These are phyloP conservation scores for Aureobasidium pullulans DNA, from an alignment of 2,329 filamentous ascomycete species.

Conservation along the genomic window DNA sequence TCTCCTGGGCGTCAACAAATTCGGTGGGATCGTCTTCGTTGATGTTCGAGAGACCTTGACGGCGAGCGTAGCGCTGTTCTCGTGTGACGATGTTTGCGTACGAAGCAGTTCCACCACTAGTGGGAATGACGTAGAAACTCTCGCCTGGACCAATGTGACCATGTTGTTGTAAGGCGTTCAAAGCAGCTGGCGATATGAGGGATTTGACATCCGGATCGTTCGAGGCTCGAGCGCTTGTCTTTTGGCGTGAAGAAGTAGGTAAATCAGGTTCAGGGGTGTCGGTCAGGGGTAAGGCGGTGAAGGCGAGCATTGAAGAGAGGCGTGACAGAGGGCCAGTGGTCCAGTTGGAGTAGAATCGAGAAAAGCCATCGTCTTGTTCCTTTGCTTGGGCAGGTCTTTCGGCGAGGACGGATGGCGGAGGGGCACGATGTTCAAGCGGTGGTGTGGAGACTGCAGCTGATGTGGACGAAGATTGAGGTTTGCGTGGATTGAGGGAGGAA, in stretches of 20 bases:
- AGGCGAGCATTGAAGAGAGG: slow-evolving; percentile 83
- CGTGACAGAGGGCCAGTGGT: slow-evolving; percentile 85
- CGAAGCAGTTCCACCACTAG: slow-evolving; percentile 81
- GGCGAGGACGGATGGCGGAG: slow-evolving; percentile 22
- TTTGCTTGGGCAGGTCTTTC: background rate
- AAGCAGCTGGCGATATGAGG: slow-evolving; percentile 77
- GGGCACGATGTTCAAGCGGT: background rate
- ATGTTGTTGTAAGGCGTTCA: slow-evolving; percentile 59
- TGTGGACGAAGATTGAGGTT: background rate
- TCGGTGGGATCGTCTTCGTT: slow-evolving; percentile 60
- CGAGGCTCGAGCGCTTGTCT: slow-evolving; percentile 24
- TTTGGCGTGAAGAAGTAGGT: slow-evolving; percentile 21
- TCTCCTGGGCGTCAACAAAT: slow-evolving; percentile 82
- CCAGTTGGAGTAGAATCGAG: slow-evolving; percentile 75
- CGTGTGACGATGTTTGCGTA: slow-evolving; percentile 73
- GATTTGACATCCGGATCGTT: slow-evolving; percentile 64
- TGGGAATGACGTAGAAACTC: slow-evolving; percentile 92
- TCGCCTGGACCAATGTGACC: slow-evolving; percentile 48
- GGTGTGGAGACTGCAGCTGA: background rate
- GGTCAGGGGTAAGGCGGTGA: slow-evolving; percentile 76
- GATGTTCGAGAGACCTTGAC: slow-evolving; percentile 28
- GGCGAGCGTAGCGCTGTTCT: slow-evolving; percentile 43
- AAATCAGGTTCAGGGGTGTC: slow-evolving; percentile 20
- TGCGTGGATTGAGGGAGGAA: slow-evolving; percentile 15
- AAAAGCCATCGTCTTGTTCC: slow-evolving; percentile 59